Evolutionary conservation across 2,329 filamentous ascomycete genomes (phyloP), one percentile per base, ranked within the genome.

Genomic region (Aspergillus sp.): DNA sequence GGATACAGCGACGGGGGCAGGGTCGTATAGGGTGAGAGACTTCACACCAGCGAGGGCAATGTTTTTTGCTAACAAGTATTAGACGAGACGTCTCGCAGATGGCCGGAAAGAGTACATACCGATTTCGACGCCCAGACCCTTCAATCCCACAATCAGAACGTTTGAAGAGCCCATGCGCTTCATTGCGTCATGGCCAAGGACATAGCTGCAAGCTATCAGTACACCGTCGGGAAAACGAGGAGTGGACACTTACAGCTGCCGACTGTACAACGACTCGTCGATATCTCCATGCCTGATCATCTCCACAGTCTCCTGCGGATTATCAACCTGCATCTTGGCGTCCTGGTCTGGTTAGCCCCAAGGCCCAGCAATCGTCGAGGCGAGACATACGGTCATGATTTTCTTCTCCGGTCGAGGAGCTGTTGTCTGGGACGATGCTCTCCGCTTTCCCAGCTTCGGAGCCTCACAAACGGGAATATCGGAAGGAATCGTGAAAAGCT

Each of bases 141-240:
- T 89, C 47, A 96, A 69, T 43, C 91, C 91, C 41, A 89, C 82
- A 35, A 98, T 73, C 33, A 98, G 82, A 39, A 98, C 76, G 56
- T 96, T 93, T 34, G 91, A 96, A 41, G 86, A 84, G 53, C 88
- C 78, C 91, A 98, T 98, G 53, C 91, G 86, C 73, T 93, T 96
- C 91, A 98, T 98, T 45, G 91, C 78, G 60, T 82, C 78, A 55
- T 82, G 78, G 35, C 91, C 78, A 35, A 82, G 72, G 35, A 82
- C 78, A 50, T 82, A 82, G 32, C 64, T 68, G 39, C 24, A 32
- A 30, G 24, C 5, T n/a, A 25, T 42, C 28, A 47, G 43, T 39
- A 41, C 17, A 24, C 26, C 22, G 20, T 26, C 24, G 30, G 5
- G 24, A 16, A 15, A 28, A 26, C 10, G 5, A 13, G 22, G 13